A percentile compares a stretch with the other conserved stretches of the same genome.
Conservation (phyloP, 164 flowering plant genomes). For the Dillenia suffruticosa region DNA sequence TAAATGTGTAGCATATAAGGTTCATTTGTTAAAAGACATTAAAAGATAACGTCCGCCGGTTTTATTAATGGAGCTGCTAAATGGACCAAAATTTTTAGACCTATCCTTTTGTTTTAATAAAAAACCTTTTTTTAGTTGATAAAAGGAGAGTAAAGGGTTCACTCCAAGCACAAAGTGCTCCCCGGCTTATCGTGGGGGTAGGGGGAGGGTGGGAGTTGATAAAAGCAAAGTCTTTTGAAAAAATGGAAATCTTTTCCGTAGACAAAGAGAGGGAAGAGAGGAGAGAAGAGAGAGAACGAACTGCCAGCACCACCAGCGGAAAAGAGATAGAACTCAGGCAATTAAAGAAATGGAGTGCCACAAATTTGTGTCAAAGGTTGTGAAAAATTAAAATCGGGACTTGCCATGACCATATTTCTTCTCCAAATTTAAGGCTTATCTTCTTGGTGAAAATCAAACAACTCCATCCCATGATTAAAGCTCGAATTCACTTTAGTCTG, state of each 20-base stretch:
- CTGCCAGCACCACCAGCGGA: no score
- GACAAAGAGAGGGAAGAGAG: neutral
- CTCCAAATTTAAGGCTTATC: slow-evolving; percentile 40
- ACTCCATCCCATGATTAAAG: slow-evolving; percentile 41
- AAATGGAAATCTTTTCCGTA: neutral
- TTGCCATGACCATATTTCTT: slow-evolving; percentile 58
- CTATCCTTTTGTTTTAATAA: neutral
- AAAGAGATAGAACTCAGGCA: slow-evolving; percentile 36
- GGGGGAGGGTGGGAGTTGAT: no score
- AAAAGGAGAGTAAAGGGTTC: no score
- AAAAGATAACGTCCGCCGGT: no score
- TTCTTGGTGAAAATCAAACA: slow-evolving; percentile 21
- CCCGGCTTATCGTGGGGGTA: no score
- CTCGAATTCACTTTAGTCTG: slow-evolving; percentile 50
- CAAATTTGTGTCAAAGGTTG: slow-evolving; percentile 43
- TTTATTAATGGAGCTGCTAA: no score
- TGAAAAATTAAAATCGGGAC: slow-evolving; percentile 67
- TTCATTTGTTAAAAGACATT: no score
- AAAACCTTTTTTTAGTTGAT: neutral
- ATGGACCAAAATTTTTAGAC: no score
- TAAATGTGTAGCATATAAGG: no score
- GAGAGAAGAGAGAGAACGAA: no score
- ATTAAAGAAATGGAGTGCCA: slow-evolving; percentile 63
- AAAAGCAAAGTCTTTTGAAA: neutral
- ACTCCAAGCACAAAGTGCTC: no score